Percentiles rank a stretch among this genome's conserved stretches.
phyloP scores from a whole-genome alignment of 2,329 filamentous ascomycete genomes.

The Aspergillus glaucus region DNA sequence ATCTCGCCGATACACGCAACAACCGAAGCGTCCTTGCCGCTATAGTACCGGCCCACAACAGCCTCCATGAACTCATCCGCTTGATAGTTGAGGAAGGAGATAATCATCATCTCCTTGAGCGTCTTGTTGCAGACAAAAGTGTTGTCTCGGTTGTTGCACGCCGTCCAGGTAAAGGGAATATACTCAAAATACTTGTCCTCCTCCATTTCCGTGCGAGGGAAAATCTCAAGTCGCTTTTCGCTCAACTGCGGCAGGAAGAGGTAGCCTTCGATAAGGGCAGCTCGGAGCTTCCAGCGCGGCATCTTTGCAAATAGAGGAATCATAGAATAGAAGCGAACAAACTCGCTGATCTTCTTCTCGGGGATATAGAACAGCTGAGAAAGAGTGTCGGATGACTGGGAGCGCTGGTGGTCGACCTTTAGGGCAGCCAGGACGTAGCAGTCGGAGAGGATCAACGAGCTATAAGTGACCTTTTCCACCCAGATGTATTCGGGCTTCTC shows the following conservation, averaged over 20 bases:
- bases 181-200: conserved; percentile 19
- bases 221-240: conserved; percentile 7
- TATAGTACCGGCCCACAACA: conserved; percentile 8
- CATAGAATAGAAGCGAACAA: background rate
- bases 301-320: conserved; percentile 1
- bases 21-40: background rate
- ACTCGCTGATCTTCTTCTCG: background rate
- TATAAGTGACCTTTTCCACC: conserved; percentile 18
- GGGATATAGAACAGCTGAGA: background rate
- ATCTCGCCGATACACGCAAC: too few species aligned
- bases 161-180: conserved; percentile 22
- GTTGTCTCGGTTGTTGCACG: conserved; percentile 10
- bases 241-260: conserved; percentile 4
- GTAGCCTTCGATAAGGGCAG: conserved; percentile 4
- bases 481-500: conserved; percentile 11
- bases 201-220: conserved; percentile 7
- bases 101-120: conserved; percentile 22
- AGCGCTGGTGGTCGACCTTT: conserved; percentile 6
- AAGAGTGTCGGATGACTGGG: conserved; percentile 6
- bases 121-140: conserved; percentile 4
- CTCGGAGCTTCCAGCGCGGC: background rate
- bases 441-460: conserved; percentile 14
- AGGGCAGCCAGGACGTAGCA: conserved; percentile 25
- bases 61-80: conserved; percentile 22
- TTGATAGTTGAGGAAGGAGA: conserved; percentile 21